phyloP scores from a whole-genome alignment of 768 basidiomycete species.

The Podaxis carcinomalis region DNA sequence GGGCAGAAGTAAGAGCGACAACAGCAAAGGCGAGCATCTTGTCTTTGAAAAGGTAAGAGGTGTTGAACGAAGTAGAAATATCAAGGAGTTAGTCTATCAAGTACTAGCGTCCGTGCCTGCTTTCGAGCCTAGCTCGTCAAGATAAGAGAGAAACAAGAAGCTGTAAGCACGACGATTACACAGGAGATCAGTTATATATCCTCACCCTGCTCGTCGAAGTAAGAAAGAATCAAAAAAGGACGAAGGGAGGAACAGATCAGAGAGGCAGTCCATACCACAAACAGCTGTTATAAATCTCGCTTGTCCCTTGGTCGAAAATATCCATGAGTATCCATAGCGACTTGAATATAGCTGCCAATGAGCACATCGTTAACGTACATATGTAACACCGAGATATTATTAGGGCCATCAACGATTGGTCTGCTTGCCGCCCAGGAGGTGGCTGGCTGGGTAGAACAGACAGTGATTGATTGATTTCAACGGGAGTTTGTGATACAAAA shows the following conservation, averaged over 20 bases:
- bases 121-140: constrained; percentile 28
- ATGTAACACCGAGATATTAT: background rate
- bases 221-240: constrained; percentile 10
- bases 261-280: constrained; percentile 7
- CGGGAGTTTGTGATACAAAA: no score
- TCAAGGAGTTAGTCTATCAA: background rate
- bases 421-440: background rate
- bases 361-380: background rate
- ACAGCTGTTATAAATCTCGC: constrained; percentile 6
- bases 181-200: background rate
- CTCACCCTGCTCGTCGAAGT: constrained; percentile 18
- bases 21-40: constrained; percentile 1
- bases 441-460: background rate
- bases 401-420: background rate
- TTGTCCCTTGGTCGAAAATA: constrained; percentile 10
- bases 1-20: constrained; percentile 42
- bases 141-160: background rate
- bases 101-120: constrained; percentile 4
- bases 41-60: background rate
- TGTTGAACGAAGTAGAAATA: background rate
- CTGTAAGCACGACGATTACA: background rate
- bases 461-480: constrained; percentile 1
- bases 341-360: background rate
- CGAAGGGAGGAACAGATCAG: background rate
- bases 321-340: constrained; percentile 6